phyloP scores from a whole-genome alignment of 2,329 filamentous ascomycete genomes.

The Allantophomopsis lycopodina region DNA sequence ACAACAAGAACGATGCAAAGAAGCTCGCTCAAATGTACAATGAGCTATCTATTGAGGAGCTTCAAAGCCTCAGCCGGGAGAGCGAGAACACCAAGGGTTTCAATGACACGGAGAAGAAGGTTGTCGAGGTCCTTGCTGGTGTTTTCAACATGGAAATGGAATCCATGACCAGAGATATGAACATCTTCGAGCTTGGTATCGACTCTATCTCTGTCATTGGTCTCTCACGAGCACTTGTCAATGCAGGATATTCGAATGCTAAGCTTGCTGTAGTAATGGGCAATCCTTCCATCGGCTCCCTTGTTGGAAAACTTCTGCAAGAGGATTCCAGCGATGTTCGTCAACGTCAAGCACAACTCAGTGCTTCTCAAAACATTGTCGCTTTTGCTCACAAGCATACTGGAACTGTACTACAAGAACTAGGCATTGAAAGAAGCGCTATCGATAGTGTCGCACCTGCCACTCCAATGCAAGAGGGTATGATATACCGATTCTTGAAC shows the following conservation, averaged over 20 bases:
- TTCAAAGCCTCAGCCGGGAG: conserved; percentile 39
- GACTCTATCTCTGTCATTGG: conserved; percentile 77
- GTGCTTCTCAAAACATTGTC: conserved; percentile 23
- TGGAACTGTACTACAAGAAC: conserved; percentile 22
- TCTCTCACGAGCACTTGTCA: conserved; percentile 50
- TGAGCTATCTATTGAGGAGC: conserved; percentile 37
- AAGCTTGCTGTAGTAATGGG: conserved; percentile 56
- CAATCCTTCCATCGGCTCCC: conserved; percentile 34
- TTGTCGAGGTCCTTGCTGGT: conserved; percentile 39
- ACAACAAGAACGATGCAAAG: conserved; percentile 79
- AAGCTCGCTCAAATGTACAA: conserved; percentile 53
- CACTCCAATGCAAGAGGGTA: conserved; percentile 75
- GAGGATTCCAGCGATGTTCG: conserved; percentile 1
- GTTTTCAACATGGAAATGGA: conserved; percentile 20
- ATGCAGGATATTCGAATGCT: conserved; percentile 42
- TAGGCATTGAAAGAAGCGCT: conserved; percentile 34
- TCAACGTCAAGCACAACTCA: conserved; percentile 10
- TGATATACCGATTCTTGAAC: conserved; percentile 58
- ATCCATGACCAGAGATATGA: conserved; percentile 36
- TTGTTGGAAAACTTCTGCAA: conserved; percentile 20
- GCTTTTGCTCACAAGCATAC: conserved; percentile 22
- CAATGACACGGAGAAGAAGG: conserved; percentile 24
- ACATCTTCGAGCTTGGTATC: conserved; percentile 73
- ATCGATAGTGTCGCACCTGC: conserved; percentile 71
- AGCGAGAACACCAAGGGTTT: conserved; percentile 16